Base-by-base conservation (phyloP, 768 basidiomycete species). In the Podaxis sp. region DNA sequence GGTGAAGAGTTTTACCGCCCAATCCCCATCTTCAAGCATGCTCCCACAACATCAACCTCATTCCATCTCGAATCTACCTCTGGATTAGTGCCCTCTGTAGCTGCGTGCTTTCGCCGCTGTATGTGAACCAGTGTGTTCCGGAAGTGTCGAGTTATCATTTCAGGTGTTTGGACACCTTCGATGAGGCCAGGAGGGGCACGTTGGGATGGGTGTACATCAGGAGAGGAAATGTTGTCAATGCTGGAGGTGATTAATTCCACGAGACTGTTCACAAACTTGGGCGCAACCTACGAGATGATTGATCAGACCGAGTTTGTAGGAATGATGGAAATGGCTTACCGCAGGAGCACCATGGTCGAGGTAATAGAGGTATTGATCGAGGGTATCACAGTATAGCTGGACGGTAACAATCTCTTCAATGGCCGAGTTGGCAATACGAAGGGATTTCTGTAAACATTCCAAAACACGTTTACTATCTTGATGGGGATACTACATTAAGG, bases 381-480 rank as follows among this genome's bases (percentile, higher is more conserved):
- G 84, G 11, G 96, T 93, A 71, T 98, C 94, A 65, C 93, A 93
- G 71, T 98, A 98, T 6, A 98, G 79, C 70, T 98, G 96, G 2
- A 98, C 89, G 2, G 93, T 98, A 40, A 97, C 92, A 63, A 98
- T 91, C 68, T 98, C 95, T 73, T 98, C 97, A 56, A 94, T 95
- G 25, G 93, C 93, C 2, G 93, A 95, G 68, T 95, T 95, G 4
- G 97, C 97, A 67, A 97, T 98, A 1, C 96, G 86, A 25, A 98
- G 80, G 3, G 95, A 92, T 71, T 98, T 98, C 72, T 99, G 97
- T 35, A 99, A 79, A 70, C 97, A 99, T 73, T 99, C 97, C 35
- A 99, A 78, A 0, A 99, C 95, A 23, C 97, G 91, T 69, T 98
- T 98, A 74, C 95, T 95, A 70, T 99, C 97, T 65, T 93, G 89